Conservation (phyloP, 805 yeast genomes). For the Barnettozyma pratensis region DNA sequence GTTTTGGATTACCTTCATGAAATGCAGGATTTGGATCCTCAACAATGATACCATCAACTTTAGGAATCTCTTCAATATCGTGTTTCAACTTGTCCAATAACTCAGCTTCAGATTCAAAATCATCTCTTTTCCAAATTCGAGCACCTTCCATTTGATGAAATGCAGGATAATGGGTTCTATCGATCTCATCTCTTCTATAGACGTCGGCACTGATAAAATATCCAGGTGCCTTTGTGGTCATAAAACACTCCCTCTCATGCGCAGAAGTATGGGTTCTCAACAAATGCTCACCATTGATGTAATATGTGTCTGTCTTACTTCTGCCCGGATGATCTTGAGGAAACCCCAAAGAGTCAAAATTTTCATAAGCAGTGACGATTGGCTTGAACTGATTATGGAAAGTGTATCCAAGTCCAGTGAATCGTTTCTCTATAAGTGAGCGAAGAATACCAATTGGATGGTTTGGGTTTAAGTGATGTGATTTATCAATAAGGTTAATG, state of each 20-base stretch:
- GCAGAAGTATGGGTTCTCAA: conserved; percentile 96
- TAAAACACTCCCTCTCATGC: conserved; percentile 86
- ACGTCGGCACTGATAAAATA: conserved; percentile 94
- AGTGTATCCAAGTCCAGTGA: conserved; percentile 65
- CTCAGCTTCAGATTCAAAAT: conserved; percentile 23
- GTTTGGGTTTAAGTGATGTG: conserved; percentile 63
- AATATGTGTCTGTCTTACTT: conserved; percentile 88
- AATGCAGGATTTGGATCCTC: conserved; percentile 61
- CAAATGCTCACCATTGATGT: conserved; percentile 65
- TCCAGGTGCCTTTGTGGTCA: conserved; percentile 60
- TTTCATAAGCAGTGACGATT: conserved; percentile 73
- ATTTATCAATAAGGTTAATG: conserved; percentile 58
- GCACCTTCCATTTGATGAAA: conserved; percentile 99
- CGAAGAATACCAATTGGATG: conserved; percentile 92
- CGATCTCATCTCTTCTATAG: conserved; percentile 92
- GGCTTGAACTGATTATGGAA: conserved; percentile 79
- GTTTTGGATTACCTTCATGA: conserved; percentile 67
- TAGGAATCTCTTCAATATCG: conserved; percentile 65
- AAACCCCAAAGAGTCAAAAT: conserved; percentile 89
- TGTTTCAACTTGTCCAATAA: conserved; percentile 41
- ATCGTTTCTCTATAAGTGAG: conserved; percentile 62
- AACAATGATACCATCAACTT: conserved; percentile 65
- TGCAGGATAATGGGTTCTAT: conserved; percentile 93
- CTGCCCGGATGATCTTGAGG: conserved; percentile 93
- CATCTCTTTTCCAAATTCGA: conserved; percentile 64